Evolutionary conservation across 306 rosid species (phyloP).

Genomic region (Corylus heterophylla): DNA sequence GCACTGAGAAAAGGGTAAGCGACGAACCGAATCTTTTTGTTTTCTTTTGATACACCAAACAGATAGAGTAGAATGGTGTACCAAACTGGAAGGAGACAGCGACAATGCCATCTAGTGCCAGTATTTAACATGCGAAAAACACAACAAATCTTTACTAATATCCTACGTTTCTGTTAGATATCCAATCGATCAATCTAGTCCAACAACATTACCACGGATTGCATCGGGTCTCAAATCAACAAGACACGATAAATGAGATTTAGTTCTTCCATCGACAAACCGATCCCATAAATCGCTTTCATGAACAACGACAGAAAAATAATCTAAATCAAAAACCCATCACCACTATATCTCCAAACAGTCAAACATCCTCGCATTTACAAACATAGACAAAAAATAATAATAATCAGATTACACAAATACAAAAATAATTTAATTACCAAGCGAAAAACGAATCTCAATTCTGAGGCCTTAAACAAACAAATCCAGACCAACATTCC

Average conservation of each 20-base stretch:
- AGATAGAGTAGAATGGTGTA: background rate
- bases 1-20: background rate
- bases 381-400: background rate
- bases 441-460: background rate
- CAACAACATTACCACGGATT: background rate
- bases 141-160: background rate
- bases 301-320: constrained; percentile 13
- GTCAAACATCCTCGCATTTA: background rate
- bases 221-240: constrained; percentile 1
- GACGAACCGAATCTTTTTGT: background rate
- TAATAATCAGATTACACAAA: background rate
- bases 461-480: background rate
- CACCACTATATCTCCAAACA: constrained; percentile 10
- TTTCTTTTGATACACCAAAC: background rate
- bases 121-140: background rate
- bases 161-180: background rate
- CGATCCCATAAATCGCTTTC: background rate
- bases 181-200: background rate
- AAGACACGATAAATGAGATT: background rate
- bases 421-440: background rate
- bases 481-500: constrained; percentile 27
- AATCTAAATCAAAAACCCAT: constrained; percentile 17
- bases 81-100: background rate
- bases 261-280: background rate
- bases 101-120: background rate